Percentiles rank a stretch among this genome's conserved stretches.
phyloP scores from a whole-genome alignment of 495 filamentous ascomycete genomes.

The Penicillium steckii region DNA sequence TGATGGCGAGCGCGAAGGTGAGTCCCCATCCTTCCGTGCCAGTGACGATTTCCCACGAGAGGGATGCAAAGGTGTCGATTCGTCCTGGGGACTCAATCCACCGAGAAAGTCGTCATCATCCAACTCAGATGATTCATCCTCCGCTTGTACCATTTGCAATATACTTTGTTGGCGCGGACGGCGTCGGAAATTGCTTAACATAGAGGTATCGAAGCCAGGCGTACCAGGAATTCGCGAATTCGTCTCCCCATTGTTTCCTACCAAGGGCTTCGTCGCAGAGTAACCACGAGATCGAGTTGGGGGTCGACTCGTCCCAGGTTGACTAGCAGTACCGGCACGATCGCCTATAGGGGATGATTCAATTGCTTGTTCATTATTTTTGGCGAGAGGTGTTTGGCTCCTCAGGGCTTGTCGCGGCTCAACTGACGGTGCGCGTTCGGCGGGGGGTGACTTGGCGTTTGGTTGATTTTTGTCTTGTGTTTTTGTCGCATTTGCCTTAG shows the following conservation, averaged over 20 bases:
- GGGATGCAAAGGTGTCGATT: slow-evolving; percentile 62
- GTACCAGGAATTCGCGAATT: slow-evolving; percentile 45
- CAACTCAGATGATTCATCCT: slow-evolving; percentile 47
- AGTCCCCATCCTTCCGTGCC: slow-evolving; percentile 9
- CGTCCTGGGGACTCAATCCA: slow-evolving; percentile 61
- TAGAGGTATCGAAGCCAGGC: slow-evolving; percentile 54
- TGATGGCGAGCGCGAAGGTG: slow-evolving; percentile 6
- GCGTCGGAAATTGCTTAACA: slow-evolving; percentile 60
- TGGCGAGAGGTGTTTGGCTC: slow-evolving; percentile 36
- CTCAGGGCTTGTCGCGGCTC: slow-evolving; percentile 25
- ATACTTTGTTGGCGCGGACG: slow-evolving; percentile 68
- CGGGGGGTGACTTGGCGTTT: slow-evolving; percentile 9
- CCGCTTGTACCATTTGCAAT: slow-evolving; percentile 58
- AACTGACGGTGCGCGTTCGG: slow-evolving; percentile 16
- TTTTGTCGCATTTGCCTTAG: slow-evolving; percentile 8
- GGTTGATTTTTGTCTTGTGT: slow-evolving; percentile 7
- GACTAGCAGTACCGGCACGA: slow-evolving; percentile 35
- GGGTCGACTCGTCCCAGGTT: slow-evolving; percentile 41
- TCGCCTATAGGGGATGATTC: slow-evolving; percentile 41
- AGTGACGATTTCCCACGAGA: slow-evolving; percentile 34
- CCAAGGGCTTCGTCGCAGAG: slow-evolving; percentile 44
- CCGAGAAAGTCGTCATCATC: slow-evolving; percentile 55
- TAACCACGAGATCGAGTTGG: slow-evolving; percentile 48
- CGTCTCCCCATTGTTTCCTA: slow-evolving; percentile 41
- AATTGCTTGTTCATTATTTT: slow-evolving; percentile 37